Evolutionary conservation across 2,329 filamentous ascomycete species (phyloP).

Genomic region (Leptographium procerum): DNA sequence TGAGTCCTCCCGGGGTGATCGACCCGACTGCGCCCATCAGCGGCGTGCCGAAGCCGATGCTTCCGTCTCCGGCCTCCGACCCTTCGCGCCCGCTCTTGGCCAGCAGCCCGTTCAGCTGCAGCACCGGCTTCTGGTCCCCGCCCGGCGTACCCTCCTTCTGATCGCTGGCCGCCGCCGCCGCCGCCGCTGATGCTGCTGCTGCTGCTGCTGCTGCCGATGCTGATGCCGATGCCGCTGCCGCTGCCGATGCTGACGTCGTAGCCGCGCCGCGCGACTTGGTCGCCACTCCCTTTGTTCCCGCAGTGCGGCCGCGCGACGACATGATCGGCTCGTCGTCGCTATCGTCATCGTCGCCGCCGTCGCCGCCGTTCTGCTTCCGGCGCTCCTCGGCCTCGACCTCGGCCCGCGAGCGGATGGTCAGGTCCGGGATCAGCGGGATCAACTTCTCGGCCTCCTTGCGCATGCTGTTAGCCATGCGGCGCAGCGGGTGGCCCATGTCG

Average conservation of each 20-base stretch:
- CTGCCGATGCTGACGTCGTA: background rate
- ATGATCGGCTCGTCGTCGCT: constrained; percentile 98
- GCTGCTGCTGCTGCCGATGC: background rate
- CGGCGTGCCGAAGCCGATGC: constrained; percentile 79
- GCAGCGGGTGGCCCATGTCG: constrained; percentile 72
- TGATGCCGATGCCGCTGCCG: background rate
- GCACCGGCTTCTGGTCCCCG: constrained; percentile 60
- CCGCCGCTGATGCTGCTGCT: background rate
- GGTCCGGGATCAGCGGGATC: constrained; percentile 86
- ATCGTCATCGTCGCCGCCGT: constrained; percentile 74
- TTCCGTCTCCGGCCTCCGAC: constrained; percentile 69
- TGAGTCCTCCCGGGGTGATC: constrained; percentile 61
- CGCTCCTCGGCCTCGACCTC: constrained; percentile 87
- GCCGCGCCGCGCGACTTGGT: constrained; percentile 50
- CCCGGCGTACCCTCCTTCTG: constrained; percentile 70
- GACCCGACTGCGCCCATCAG: constrained; percentile 51
- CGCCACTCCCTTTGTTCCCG: constrained; percentile 61
- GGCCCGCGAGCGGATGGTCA: constrained; percentile 78
- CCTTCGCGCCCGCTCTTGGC: constrained; percentile 50
- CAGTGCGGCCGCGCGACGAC: constrained; percentile 87
- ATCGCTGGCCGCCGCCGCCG: constrained; percentile 37
- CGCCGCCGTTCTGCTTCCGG: constrained; percentile 73
- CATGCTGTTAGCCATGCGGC: constrained; percentile 93
- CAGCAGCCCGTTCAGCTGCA: constrained; percentile 55
- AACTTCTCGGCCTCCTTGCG: constrained; percentile 95